Evolutionary conservation across 2,329 filamentous ascomycete species (phyloP).

Genomic region (Colletotrichum sojae): DNA sequence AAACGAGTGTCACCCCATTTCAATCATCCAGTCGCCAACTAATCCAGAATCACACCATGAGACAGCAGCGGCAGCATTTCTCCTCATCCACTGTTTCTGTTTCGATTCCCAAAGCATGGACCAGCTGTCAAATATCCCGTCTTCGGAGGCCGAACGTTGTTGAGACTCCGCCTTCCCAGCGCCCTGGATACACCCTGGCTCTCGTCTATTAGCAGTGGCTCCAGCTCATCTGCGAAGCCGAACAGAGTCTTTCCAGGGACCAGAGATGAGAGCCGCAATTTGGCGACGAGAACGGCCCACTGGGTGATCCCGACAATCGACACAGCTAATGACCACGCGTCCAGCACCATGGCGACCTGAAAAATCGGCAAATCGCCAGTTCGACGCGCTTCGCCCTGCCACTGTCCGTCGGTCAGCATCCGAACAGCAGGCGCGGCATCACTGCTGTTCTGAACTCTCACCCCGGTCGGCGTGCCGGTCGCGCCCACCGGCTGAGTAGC

Average conservation of each 20-base stretch:
- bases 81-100: background rate
- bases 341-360: background rate
- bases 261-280: background rate
- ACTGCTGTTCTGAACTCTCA: background rate
- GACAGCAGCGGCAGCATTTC: too few relatives aligned
- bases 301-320: background rate
- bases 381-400: background rate
- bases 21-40: too few relatives aligned
- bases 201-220: constrained; percentile 8
- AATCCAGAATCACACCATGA: too few relatives aligned
- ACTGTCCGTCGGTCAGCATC: constrained; percentile 14
- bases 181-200: constrained; percentile 24
- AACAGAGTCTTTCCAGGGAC: background rate
- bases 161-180: constrained; percentile 23
- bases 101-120: constrained; percentile 17
- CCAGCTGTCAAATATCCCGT: constrained; percentile 21
- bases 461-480: background rate
- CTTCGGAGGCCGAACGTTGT: background rate
- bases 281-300: constrained; percentile 3
- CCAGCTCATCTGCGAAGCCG: constrained; percentile 5
- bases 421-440: constrained; percentile 7
- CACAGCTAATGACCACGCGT: background rate
- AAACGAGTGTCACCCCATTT: too few relatives aligned
- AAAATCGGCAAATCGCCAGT: background rate
- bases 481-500: background rate